Base-by-base conservation (phyloP, 2,329 filamentous ascomycete species). In the Fusarium anguioides region DNA sequence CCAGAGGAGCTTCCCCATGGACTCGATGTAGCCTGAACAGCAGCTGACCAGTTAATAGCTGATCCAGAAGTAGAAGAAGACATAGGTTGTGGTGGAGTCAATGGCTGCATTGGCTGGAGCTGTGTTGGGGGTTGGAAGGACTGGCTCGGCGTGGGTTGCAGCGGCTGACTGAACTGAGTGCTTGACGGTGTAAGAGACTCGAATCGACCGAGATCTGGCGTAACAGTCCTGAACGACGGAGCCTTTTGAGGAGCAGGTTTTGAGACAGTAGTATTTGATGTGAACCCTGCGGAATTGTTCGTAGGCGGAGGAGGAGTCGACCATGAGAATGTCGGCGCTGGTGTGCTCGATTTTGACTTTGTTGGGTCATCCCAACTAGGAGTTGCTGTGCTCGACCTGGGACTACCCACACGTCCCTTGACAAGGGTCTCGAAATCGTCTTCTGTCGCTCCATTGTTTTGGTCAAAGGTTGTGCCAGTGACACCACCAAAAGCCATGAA, bases 341-440 rank as follows among this genome's bases (percentile, higher is more conserved):
- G 75, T 4, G 80, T 79, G 44, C 76, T 76, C 14, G 79, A 71
- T 14, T 76, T 69, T 3, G 78, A 77, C 50, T 73, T 77, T 14
- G 72, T 75, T 5, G 72, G 74, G 11, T 80, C 75, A 52, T 87
- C 86, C 86, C 86, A 89, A 53, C 83, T 81, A 2, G 75, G 67
- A 42, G 77, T 75, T 36, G 79, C 75, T 65, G 85, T 82, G 72
- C 82, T 77, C 1, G 81, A 75, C 14, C 62, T 64, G 20, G 73
- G 72, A 56, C 74, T 78, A 26, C 74, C 70, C 42, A 70, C 72
- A 14, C 77, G 79, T 10, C 95, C 95, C 73, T 96, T 93, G 49
- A 99, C 94, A 4, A 99, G 87, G 3, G 87, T 87, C 76, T 97
- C 94, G 74, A 98, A 99, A 74, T 96, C 93, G 59, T 91, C 87